phyloP scores from a whole-genome alignment of 768 basidiomycete species.

The Kwoniella bestiolae region DNA sequence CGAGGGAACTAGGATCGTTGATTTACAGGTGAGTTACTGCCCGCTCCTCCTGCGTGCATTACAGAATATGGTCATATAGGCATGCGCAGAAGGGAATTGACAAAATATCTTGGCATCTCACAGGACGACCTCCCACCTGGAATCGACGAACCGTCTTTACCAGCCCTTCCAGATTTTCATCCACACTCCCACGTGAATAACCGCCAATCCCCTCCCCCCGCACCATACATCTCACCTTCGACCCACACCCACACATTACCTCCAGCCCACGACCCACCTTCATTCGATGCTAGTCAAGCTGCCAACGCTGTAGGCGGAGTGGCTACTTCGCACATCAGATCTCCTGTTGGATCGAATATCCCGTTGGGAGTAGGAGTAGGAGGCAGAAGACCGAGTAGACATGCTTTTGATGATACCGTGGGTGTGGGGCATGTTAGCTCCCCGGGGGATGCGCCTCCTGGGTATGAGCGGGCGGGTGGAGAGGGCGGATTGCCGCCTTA shows the following conservation, averaged over 20 bases:
- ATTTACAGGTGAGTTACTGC: conserved; percentile 46
- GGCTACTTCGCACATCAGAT: conserved; percentile 18
- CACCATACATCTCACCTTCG: conserved; percentile 5
- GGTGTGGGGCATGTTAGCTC: background rate
- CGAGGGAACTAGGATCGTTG: conserved; percentile 54
- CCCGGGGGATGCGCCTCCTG: conserved; percentile 23
- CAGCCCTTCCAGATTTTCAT: conserved; percentile 48
- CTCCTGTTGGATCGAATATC: background rate
- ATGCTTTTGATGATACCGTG: conserved; percentile 21
- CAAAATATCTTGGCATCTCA: background rate
- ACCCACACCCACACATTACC: conserved; percentile 2
- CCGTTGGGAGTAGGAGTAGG: background rate
- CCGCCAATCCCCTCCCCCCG: conserved; percentile 1
- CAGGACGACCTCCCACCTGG: conserved; percentile 57
- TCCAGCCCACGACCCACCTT: conserved; percentile 22
- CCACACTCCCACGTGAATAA: conserved; percentile 6
- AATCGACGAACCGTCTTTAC: conserved; percentile 56
- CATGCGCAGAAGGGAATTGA: no score
- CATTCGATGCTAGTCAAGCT: conserved; percentile 26
- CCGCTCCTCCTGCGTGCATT: no score
- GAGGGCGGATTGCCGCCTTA: conserved; percentile 25
- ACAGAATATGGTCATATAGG: no score
- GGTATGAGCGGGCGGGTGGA: conserved; percentile 20
- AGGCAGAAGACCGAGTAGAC: conserved; percentile 17
- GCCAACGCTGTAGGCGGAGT: conserved; percentile 20